Base-by-base conservation (phyloP, 2,329 filamentous ascomycete genomes). In the Colletotrichum ledebouriae region DNA sequence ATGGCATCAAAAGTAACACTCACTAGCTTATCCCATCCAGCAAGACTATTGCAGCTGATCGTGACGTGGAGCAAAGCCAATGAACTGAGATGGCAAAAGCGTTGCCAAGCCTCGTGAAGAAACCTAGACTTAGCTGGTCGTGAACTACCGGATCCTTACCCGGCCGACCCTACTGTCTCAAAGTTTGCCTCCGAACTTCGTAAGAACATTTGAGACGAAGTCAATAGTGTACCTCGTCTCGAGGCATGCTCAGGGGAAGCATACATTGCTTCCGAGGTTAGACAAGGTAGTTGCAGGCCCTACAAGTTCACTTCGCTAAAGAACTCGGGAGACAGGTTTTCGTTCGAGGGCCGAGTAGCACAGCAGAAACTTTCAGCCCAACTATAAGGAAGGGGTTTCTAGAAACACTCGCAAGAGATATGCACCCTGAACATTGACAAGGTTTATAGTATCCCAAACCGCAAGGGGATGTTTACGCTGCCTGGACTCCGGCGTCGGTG, bases 291-390 rank as follows among this genome's bases (percentile, higher is more conserved):
- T 50, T 55, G 41, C 17, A 39, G 20, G 39, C 29, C 6, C 25
- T 39, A 10, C 22, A 37, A 44, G 39, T 22, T 49, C 6, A 20
- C 20, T 29, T n/a, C 47, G 29, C n/a, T 34, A 29, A n/a, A 46
- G 25, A 46, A 13, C 33, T 33, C 39, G 20, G 15, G 41, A 42
- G 22, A 53, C 25, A 20, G 11, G 20, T 15, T 46, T 67, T 44
- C 5, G 52, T 20, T 25, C 20, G 13, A 22, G 46, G n/a, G 39
- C 12, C 37, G 25, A 34, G 47, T 59, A 17, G 53, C 60, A 68
- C 60, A 55, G 13, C 33, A 49, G 53, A 41, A 41, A 7, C 5
- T 39, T 25, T 42, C 34, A 25, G 9, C 22, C 44, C 39, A 33
- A 59, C 17, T 7, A 6, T 22, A 15, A 41, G 5, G 41, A 49